Percentiles rank a stretch among this genome's conserved stretches.
Conservation (phyloP, 2,329 filamentous ascomycete genomes). For the Atkinsonella texensis region DNA sequence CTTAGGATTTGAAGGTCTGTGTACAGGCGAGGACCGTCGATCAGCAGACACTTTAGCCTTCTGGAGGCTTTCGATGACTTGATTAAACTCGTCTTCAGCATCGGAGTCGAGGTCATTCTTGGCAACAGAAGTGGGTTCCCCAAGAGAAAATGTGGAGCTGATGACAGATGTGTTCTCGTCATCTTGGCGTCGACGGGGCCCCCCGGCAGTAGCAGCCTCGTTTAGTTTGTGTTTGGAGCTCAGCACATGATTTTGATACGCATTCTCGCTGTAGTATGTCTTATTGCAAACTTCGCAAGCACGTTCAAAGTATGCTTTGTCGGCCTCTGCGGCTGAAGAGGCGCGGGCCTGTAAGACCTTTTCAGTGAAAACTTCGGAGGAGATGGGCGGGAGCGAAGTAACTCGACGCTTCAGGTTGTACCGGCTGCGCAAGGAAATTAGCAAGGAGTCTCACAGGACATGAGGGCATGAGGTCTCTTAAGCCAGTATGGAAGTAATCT, state of each 20-base stretch:
- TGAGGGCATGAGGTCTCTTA: background rate
- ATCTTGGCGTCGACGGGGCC: slow-evolving; percentile 27
- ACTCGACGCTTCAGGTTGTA: slow-evolving; percentile 96
- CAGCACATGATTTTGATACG: slow-evolving; percentile 81
- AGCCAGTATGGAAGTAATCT: background rate
- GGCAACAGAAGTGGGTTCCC: slow-evolving; percentile 53
- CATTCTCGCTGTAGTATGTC: slow-evolving; percentile 93
- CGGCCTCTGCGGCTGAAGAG: slow-evolving; percentile 68
- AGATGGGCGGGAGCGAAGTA: slow-evolving; percentile 77
- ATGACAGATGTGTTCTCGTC: slow-evolving; percentile 73
- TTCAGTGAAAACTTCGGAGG: slow-evolving; percentile 86
- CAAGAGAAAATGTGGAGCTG: slow-evolving; percentile 84
- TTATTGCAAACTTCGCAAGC: slow-evolving; percentile 73
- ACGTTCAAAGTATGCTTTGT: slow-evolving; percentile 81
- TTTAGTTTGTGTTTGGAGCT: slow-evolving; percentile 73
- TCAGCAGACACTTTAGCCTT: slow-evolving; percentile 53
- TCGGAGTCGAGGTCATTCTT: slow-evolving; percentile 47
- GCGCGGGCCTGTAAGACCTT: slow-evolving; percentile 91
- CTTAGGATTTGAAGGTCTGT: slow-evolving; percentile 40
- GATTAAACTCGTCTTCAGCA: slow-evolving; percentile 61
- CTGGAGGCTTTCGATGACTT: slow-evolving; percentile 68
- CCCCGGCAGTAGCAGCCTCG: slow-evolving; percentile 33
- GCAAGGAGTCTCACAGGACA: background rate
- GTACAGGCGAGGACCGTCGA: slow-evolving; percentile 36
- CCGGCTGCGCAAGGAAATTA: slow-evolving; percentile 39